These are phyloP conservation scores for Funneliformis mosseae DNA, from an alignment of 192 early-diverging fungal genomes.

Conservation along the genomic window DNA sequence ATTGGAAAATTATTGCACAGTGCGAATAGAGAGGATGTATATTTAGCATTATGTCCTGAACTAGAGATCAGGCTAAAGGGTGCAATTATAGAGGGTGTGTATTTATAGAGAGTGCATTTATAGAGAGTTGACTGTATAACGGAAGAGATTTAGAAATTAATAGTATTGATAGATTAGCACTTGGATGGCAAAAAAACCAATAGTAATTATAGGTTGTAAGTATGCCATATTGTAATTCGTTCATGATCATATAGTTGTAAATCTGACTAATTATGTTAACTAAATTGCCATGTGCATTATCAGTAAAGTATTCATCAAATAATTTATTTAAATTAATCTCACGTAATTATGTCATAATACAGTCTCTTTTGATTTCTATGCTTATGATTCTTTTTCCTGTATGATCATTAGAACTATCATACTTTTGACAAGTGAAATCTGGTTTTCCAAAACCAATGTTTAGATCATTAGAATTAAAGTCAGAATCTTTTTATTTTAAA, in stretches of 20 bases:
- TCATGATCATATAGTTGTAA: slow-evolving; percentile 30
- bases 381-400: slow-evolving; percentile 23
- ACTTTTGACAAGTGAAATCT: slow-evolving; percentile 27
- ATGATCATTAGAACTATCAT: slow-evolving; percentile 20
- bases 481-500: slow-evolving; percentile 30
- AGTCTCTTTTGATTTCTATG: slow-evolving; percentile 22
- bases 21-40: too few relatives aligned
- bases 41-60: too few relatives aligned
- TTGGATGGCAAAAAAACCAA: slow-evolving; percentile 24
- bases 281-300: background rate
- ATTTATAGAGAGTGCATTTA: too few relatives aligned
- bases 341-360: slow-evolving; percentile 3
- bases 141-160: slow-evolving; percentile 16
- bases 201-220: slow-evolving; percentile 15
- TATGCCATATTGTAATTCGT: slow-evolving; percentile 30
- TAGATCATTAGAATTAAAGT: slow-evolving; percentile 24
- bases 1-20: too few relatives aligned
- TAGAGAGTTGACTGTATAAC: too few relatives aligned
- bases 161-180: slow-evolving; percentile 24
- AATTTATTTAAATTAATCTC: slow-evolving; percentile 9
- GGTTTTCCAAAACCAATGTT: slow-evolving; percentile 25
- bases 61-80: too few relatives aligned
- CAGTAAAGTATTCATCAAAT: too few relatives aligned
- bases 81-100: too few relatives aligned
- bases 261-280: slow-evolving; percentile 15